These are phyloP conservation scores for Diatrype stigma DNA, from an alignment of 2,329 filamentous ascomycete genomes.

Conservation along the genomic window DNA sequence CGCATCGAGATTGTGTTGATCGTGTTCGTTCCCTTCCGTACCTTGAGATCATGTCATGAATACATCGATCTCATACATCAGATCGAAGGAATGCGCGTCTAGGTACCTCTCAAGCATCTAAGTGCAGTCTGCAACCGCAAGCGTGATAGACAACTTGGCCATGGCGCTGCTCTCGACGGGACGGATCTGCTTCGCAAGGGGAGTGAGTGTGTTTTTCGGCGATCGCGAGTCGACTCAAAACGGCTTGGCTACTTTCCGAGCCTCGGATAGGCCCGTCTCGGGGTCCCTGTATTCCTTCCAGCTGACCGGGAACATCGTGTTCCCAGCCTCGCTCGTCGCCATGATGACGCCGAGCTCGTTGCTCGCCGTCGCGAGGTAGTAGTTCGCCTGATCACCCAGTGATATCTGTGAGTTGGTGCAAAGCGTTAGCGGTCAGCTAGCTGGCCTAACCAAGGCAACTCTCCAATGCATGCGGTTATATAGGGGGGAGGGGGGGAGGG, in stretches of 20 bases:
- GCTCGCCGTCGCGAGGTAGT: constrained; percentile 87
- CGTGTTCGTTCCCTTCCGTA: too few relatives aligned
- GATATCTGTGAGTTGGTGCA: constrained; percentile 60
- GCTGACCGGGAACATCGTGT: constrained; percentile 86
- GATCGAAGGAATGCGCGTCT: too few relatives aligned
- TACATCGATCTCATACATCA: too few relatives aligned
- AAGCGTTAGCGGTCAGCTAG: too few relatives aligned
- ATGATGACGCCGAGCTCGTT: constrained; percentile 94
- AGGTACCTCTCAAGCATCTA: too few relatives aligned
- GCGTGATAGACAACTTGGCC: too few relatives aligned
- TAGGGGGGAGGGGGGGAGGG: background rate
- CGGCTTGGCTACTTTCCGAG: constrained; percentile 90
- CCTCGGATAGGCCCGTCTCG: constrained; percentile 70
- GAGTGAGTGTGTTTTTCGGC: background rate
- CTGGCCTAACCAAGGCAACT: too few relatives aligned
- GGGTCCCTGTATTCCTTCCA: constrained; percentile 94
- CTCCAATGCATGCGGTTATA: too few relatives aligned
- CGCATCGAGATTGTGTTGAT: too few relatives aligned
- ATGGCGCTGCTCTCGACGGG: too few relatives aligned
- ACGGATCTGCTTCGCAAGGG: background rate
- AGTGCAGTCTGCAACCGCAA: too few relatives aligned
- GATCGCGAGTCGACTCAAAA: constrained; percentile 49
- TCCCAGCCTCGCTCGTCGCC: constrained; percentile 81
- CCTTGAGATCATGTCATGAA: too few relatives aligned
- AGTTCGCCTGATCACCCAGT: constrained; percentile 88